Evolutionary conservation across 108 stramenopile genomes (phyloP).

Genomic region (Stephanodiscus minutulus): DNA sequence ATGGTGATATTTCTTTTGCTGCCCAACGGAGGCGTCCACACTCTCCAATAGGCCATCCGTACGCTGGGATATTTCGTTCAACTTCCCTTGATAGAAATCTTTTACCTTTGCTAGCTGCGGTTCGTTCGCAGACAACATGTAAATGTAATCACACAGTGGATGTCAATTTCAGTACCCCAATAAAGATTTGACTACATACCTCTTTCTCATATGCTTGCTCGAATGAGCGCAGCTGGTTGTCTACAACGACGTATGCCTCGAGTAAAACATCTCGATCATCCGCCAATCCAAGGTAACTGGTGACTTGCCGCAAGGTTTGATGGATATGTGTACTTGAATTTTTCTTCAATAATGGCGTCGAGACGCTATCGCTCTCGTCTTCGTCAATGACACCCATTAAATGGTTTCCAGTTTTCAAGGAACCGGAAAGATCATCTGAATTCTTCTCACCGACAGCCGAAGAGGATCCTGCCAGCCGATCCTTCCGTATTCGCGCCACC

Average conservation of each 20-base stretch:
- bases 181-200: slow-evolving; percentile 5
- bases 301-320: slow-evolving; percentile 22
- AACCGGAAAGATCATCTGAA: too few relatives aligned
- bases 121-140: not conserved
- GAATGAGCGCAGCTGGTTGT: slow-evolving; percentile 24
- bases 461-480: not conserved
- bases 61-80: slow-evolving; percentile 62
- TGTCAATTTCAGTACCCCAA: too few relatives aligned
- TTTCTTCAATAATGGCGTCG: slow-evolving; percentile 3
- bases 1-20: slow-evolving; percentile 4
- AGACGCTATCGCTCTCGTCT: not conserved
- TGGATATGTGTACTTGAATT: slow-evolving; percentile 10
- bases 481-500: slow-evolving; percentile 22
- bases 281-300: slow-evolving; percentile 36
- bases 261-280: slow-evolving; percentile 21
- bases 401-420: too few relatives aligned
- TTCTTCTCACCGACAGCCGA: too few relatives aligned
- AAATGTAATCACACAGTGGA: not conserved
- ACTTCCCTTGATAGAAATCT: slow-evolving; percentile 60
- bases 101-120: slow-evolving; percentile 48
- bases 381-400: too few relatives aligned
- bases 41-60: slow-evolving; percentile 62
- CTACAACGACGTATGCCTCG: slow-evolving; percentile 21
- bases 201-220: slow-evolving; percentile 46
- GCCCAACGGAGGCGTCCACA: slow-evolving; percentile 38